These are phyloP conservation scores for Dioscorea cayenensis DNA, from an alignment of 116 monocot genomes.

Conservation along the genomic window DNA sequence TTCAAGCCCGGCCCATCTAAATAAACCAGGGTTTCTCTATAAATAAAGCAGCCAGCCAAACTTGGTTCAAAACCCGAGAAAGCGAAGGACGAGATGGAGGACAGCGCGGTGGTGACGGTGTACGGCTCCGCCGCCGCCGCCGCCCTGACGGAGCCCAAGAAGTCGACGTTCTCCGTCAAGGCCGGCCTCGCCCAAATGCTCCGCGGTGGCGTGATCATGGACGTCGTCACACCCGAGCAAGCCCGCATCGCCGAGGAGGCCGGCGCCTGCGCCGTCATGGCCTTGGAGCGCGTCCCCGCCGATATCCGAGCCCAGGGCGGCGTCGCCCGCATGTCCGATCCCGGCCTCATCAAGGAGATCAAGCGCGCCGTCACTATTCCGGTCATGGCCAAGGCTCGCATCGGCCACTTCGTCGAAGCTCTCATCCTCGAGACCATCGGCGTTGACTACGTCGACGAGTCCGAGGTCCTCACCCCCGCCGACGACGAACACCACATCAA, in stretches of 20 bases:
- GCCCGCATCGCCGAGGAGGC: conserved; percentile 89
- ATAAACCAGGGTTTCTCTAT: no score
- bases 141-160: conserved; percentile 23
- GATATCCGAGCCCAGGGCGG: conserved; percentile 63
- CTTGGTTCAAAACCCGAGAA: not conserved
- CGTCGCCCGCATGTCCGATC: conserved; percentile 14
- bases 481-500: conserved; percentile 12
- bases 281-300: conserved; percentile 86
- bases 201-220: conserved; percentile 86
- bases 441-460: conserved; percentile 16
- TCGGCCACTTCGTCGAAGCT: conserved; percentile 19
- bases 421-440: conserved; percentile 17
- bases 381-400: conserved; percentile 19
- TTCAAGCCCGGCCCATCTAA: no score
- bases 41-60: no score
- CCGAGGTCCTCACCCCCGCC: conserved; percentile 13
- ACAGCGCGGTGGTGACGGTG: conserved; percentile 26
- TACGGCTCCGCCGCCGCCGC: conserved; percentile 35
- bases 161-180: conserved; percentile 30
- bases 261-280: conserved; percentile 95
- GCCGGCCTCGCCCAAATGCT: conserved; percentile 79
- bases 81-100: not conserved
- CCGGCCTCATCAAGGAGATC: conserved; percentile 10
- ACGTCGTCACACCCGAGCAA: conserved; percentile 70
- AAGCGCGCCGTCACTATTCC: conserved; percentile 15